These are phyloP conservation scores for Cyathus striatus DNA, from an alignment of 768 basidiomycete species.

Conservation along the genomic window DNA sequence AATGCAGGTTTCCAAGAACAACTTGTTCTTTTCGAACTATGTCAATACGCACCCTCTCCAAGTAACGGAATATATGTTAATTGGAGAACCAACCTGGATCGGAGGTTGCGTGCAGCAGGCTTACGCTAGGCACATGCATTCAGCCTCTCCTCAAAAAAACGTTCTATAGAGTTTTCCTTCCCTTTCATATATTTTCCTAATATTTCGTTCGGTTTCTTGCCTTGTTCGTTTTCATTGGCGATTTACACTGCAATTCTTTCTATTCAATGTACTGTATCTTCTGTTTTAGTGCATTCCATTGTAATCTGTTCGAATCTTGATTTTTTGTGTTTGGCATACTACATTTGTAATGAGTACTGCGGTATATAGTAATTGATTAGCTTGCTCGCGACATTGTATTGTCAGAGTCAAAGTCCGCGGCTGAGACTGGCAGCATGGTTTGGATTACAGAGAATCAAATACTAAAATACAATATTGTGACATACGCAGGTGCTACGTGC, in stretches of 20 bases:
- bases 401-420: too few species aligned
- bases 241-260: constrained; percentile 5
- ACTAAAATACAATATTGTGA: too few species aligned
- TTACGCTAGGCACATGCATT: constrained; percentile 12
- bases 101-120: constrained; percentile 38
- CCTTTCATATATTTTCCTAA: constrained; percentile 1
- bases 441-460: too few species aligned
- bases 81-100: constrained; percentile 56
- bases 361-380: too few species aligned
- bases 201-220: not conserved
- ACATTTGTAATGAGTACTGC: too few species aligned
- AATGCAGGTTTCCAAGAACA: constrained; percentile 80
- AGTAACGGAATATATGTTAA: constrained; percentile 60
- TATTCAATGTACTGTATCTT: constrained; percentile 2
- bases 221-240: not conserved
- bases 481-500: too few species aligned
- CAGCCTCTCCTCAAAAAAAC: not conserved
- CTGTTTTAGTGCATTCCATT: constrained; percentile 1
- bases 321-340: too few species aligned
- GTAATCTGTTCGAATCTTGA: constrained; percentile 1
- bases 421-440: too few species aligned
- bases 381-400: too few species aligned
- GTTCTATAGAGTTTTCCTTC: not conserved
- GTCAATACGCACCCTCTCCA: constrained; percentile 58
- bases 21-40: constrained; percentile 69